Evolutionary conservation across 2,329 filamentous ascomycete species (phyloP).

Genomic region (Cordyceps tenuipes): DNA sequence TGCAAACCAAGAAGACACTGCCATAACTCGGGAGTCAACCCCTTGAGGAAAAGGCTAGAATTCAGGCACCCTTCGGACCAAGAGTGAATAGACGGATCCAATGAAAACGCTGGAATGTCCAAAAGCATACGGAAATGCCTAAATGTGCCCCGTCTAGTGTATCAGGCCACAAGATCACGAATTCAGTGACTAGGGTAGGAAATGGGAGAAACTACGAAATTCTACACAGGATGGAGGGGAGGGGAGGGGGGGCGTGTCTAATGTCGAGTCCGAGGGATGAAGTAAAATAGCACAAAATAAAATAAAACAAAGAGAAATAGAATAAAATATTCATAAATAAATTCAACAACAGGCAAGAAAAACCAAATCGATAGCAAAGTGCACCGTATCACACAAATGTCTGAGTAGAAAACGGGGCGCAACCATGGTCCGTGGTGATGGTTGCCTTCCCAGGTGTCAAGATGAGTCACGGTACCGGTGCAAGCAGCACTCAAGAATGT

Average conservation of each 20-base stretch:
- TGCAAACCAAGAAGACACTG: not conserved
- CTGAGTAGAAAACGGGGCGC: not conserved
- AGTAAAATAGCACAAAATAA: not conserved
- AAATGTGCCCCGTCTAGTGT: not conserved
- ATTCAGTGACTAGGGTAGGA: not conserved
- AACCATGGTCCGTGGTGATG: not conserved
- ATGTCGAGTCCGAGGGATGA: not conserved
- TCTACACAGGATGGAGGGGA: not conserved
- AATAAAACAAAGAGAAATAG: not conserved
- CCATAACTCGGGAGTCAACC: not conserved
- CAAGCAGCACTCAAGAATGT: not conserved
- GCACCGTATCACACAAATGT: not conserved
- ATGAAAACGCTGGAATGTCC: not conserved
- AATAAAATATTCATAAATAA: not conserved
- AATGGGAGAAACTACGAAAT: not conserved
- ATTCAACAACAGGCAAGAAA: not conserved
- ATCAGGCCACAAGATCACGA: slow-evolving; percentile 5
- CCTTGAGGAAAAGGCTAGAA: not conserved
- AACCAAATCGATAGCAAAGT: not conserved
- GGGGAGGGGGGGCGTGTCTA: not conserved
- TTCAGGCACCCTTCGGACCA: not conserved
- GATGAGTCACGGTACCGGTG: not conserved
- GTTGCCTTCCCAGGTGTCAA: not conserved
- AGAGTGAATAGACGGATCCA: not conserved
- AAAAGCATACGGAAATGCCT: not conserved